These are phyloP conservation scores for Chlamydomonas sp. DNA, from an alignment of 139 green algal species.

Conservation along the genomic window DNA sequence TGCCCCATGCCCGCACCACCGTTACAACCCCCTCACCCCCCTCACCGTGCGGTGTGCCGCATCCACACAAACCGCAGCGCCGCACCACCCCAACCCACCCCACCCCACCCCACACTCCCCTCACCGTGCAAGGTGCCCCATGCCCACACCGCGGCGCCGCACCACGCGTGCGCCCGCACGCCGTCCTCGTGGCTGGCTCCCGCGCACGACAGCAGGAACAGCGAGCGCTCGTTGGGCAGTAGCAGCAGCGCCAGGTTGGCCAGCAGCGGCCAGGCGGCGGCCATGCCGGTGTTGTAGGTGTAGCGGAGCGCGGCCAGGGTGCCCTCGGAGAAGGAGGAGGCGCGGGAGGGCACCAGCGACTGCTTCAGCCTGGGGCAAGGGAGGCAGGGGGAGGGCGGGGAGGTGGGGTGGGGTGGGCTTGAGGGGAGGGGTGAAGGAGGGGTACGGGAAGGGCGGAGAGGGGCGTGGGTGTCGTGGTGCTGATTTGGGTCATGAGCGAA, in stretches of 20 bases:
- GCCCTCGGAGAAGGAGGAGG: not conserved
- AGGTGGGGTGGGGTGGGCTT: too few relatives aligned
- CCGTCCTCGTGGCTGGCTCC: slow-evolving; percentile 30
- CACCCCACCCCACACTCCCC: too few relatives aligned
- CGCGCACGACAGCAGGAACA: not conserved
- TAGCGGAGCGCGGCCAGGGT: slow-evolving; percentile 1
- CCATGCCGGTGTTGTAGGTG: slow-evolving; percentile 23
- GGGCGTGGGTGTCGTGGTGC: too few relatives aligned
- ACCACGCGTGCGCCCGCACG: slow-evolving; percentile 14
- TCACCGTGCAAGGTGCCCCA: slow-evolving; percentile 21
- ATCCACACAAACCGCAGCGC: too few relatives aligned
- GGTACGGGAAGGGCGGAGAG: too few relatives aligned
- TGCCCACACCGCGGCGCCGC: slow-evolving; percentile 8
- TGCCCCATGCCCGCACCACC: too few relatives aligned
- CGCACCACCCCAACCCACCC: too few relatives aligned
- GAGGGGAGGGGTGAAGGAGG: too few relatives aligned
- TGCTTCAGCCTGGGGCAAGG: not conserved
- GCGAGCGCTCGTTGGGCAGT: slow-evolving; percentile 10
- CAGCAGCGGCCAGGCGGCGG: slow-evolving; percentile 12
- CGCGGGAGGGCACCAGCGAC: not conserved
- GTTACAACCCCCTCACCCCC: too few relatives aligned
- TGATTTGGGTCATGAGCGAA: too few relatives aligned
- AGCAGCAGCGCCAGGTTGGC: slow-evolving; percentile 19
- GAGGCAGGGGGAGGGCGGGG: too few relatives aligned
- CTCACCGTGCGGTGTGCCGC: too few relatives aligned